Conservation (phyloP, 768 basidiomycete genomes). For the Amanita fuliginea region DNA sequence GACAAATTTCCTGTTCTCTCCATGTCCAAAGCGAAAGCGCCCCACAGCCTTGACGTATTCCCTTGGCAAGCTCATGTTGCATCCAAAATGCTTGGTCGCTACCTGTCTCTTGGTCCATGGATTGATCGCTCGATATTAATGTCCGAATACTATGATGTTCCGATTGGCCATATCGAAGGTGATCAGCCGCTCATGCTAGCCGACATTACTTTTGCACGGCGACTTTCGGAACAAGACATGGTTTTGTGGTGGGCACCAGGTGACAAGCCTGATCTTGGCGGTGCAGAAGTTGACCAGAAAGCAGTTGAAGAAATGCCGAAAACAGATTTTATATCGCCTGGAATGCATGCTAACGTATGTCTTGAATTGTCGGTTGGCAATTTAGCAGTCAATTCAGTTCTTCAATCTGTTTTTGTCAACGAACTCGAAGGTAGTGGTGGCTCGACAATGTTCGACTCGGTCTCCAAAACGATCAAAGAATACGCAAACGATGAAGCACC, state of each 20-base stretch:
- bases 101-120: conserved; percentile 69
- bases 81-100: conserved; percentile 76
- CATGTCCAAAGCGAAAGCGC: conserved; percentile 68
- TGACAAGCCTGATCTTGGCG: conserved; percentile 86
- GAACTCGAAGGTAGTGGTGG: conserved; percentile 96
- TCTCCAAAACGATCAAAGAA: conserved; percentile 83
- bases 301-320: conserved; percentile 68
- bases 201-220: conserved; percentile 86
- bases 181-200: conserved; percentile 84
- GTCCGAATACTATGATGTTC: conserved; percentile 87
- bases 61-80: conserved; percentile 84
- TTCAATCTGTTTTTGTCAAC: conserved; percentile 92
- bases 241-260: conserved; percentile 95
- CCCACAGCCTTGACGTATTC: conserved; percentile 72
- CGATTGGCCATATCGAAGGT: conserved; percentile 84
- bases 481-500: conserved; percentile 65
- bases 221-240: conserved; percentile 78
- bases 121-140: conserved; percentile 68
- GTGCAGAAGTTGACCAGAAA: conserved; percentile 78
- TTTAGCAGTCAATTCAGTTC: conserved; percentile 85
- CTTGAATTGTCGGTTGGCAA: conserved; percentile 85
- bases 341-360: conserved; percentile 89
- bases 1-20: conserved; percentile 79
- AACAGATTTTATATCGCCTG: conserved; percentile 77
- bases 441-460: conserved; percentile 87